Percentiles rank a stretch among this genome's conserved stretches.
These are phyloP conservation scores for Coemansia sp. DNA, from an alignment of 192 early-diverging fungal genomes.

Conservation along the genomic window DNA sequence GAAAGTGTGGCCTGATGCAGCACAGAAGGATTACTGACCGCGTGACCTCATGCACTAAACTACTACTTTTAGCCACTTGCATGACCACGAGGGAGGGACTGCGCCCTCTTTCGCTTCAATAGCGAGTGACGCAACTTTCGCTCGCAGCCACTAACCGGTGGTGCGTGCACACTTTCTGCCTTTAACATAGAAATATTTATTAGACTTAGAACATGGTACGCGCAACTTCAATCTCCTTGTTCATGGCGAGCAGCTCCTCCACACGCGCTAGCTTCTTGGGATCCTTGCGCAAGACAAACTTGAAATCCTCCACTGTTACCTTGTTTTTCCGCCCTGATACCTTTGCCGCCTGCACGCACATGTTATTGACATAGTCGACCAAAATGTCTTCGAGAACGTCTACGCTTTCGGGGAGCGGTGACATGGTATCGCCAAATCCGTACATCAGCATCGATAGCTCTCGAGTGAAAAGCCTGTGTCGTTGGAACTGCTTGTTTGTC, in stretches of 20 bases:
- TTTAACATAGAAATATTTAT: conserved; percentile 5
- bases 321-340: conserved; percentile 27
- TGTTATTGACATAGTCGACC: conserved; percentile 51
- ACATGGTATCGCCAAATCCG: conserved; percentile 44
- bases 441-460: conserved; percentile 53
- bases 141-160: neutral
- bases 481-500: conserved; percentile 50
- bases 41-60: conserved; percentile 1
- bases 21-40: neutral
- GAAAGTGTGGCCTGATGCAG: neutral
- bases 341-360: conserved; percentile 46
- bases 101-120: neutral
- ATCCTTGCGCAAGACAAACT: conserved; percentile 54
- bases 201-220: conserved; percentile 30
- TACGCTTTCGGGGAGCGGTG: conserved; percentile 40
- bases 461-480: conserved; percentile 46
- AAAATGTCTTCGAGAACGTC: conserved; percentile 55
- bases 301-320: conserved; percentile 49
- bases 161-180: neutral
- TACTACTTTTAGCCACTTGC: neutral
- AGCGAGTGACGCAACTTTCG: neutral
- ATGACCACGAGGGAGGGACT: neutral
- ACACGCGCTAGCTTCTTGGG: conserved; percentile 54
- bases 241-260: conserved; percentile 52
- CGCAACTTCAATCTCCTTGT: conserved; percentile 53